Base-by-base conservation (phyloP, 2,329 filamentous ascomycete species). In the Cladophialophora immunda region DNA sequence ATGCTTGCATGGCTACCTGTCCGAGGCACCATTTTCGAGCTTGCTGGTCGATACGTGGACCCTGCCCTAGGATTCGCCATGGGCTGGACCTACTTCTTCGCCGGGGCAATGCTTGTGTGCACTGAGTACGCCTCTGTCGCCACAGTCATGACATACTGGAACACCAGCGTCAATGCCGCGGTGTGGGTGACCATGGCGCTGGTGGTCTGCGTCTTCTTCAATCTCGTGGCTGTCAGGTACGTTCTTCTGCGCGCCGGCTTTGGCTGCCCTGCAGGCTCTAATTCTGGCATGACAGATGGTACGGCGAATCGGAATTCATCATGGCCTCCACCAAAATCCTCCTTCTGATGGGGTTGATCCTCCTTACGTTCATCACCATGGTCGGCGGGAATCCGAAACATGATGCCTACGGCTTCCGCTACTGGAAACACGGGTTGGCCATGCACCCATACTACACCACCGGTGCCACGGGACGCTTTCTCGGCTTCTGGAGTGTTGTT, bases 351-450 rank as follows among this genome's bases (percentile, higher is more conserved):
- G 89, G 86, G 1, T 83, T 93, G 41, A 84, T 92, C 70, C 72
- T 87, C 67, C 92, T 92, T 79, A 94, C 92, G 3, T 92, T 95
- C 75, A 85, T 95, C 70, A 88, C 89, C 68, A 93, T 94, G 89
- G 81, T 94, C 0, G 92, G 92, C 7, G 92, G 90, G 1, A 94
- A 94, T 72, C 92, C 92, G 0, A 78, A 87, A 1, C 82, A 86
- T 58, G 89, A 93, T 71, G 81, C 82, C 0, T 91, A 92, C 65
- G 91, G 91, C 0, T 93, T 93, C 76, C 84, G 89, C 17, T 85
- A 88, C 74, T 90, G 88, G 81, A 79, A 73, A 3, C 67, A 80
- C 27, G 90, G 90, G 0, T 89, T 90, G 1, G 84, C 90, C 0
- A 92, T 93, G 75, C 84, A 85, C 9, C 84, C 89, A 67, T 85